A percentile compares a stretch with the other conserved stretches of the same genome.
phyloP scores from a whole-genome alignment of 257 asterid species.

The Solanum chilense region DNA sequence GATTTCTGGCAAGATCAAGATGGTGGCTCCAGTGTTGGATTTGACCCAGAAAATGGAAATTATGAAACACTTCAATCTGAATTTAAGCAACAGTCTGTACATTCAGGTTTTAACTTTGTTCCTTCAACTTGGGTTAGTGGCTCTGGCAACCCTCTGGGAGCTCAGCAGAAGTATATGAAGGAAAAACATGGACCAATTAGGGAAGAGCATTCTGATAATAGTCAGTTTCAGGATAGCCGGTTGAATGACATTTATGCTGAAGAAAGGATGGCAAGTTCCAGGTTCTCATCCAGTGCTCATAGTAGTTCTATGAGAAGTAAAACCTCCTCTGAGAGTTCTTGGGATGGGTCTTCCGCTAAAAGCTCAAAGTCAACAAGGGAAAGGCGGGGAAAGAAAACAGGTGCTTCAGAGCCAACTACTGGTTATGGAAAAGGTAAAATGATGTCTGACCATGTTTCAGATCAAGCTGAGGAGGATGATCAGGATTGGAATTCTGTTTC shows the following conservation, averaged over 20 bases:
- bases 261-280: constrained; percentile 34
- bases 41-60: constrained; percentile 44
- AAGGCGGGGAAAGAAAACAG: constrained; percentile 31
- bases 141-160: constrained; percentile 28
- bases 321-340: constrained; percentile 39
- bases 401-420: constrained; percentile 15
- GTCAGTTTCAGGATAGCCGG: constrained; percentile 42
- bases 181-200: constrained; percentile 43
- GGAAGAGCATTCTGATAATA: constrained; percentile 37
- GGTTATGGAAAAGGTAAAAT: constrained; percentile 53
- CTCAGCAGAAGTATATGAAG: constrained; percentile 42
- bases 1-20: constrained; percentile 60
- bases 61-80: constrained; percentile 30
- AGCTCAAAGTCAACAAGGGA: constrained; percentile 24
- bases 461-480: constrained; percentile 49
- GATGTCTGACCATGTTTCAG: constrained; percentile 32
- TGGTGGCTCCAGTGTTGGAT: constrained; percentile 31
- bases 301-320: constrained; percentile 33
- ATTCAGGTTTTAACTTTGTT: constrained; percentile 43
- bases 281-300: constrained; percentile 33
- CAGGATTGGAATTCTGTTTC: constrained; percentile 40
- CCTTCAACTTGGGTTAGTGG: constrained; percentile 48
- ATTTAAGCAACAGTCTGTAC: constrained; percentile 29
- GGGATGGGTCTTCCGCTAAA: constrained; percentile 36
- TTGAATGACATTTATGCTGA: constrained; percentile 47